Evolutionary conservation across 257 asterid species (phyloP).

Genomic region (Eucommia ulmoides): DNA sequence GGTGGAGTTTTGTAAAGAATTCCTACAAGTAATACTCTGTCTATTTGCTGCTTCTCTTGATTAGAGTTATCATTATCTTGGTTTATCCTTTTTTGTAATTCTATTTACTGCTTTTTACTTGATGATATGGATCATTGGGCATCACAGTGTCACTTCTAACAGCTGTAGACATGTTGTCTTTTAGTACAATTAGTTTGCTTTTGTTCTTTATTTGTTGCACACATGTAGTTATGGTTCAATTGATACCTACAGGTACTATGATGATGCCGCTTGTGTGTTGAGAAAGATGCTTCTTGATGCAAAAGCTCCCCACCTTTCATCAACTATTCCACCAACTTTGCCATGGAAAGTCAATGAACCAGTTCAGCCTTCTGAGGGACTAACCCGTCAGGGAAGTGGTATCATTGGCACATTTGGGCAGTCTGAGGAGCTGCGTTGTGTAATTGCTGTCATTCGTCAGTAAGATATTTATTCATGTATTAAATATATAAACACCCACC

Average conservation of each 20-base stretch:
- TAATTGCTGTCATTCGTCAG: constrained; percentile 89
- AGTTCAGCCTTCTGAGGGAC: constrained; percentile 70
- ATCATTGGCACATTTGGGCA: constrained; percentile 84
- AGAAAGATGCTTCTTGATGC: constrained; percentile 94
- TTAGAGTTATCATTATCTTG: no score
- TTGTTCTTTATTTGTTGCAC: no score
- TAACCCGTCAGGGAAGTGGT: constrained; percentile 95
- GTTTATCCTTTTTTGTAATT: no score
- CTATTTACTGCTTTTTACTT: no score
- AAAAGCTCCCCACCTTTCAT: constrained; percentile 93
- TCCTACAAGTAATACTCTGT: constrained; percentile 37
- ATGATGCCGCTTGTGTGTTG: constrained; percentile 91
- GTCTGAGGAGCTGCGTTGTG: constrained; percentile 94
- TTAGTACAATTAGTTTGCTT: no score
- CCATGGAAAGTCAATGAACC: constrained; percentile 95
- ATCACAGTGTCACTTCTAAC: no score
- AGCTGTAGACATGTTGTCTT: no score
- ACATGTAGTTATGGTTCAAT: neutral
- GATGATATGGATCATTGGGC: no score
- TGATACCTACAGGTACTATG: constrained; percentile 57
- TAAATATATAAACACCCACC: no score
- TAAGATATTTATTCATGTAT: constrained; percentile 36
- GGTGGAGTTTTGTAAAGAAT: constrained; percentile 3
- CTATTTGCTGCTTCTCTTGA: no score
- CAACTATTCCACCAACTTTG: constrained; percentile 69